Conservation (phyloP, 192 early-diverging fungal species). For the Coemansia sp. region DNA sequence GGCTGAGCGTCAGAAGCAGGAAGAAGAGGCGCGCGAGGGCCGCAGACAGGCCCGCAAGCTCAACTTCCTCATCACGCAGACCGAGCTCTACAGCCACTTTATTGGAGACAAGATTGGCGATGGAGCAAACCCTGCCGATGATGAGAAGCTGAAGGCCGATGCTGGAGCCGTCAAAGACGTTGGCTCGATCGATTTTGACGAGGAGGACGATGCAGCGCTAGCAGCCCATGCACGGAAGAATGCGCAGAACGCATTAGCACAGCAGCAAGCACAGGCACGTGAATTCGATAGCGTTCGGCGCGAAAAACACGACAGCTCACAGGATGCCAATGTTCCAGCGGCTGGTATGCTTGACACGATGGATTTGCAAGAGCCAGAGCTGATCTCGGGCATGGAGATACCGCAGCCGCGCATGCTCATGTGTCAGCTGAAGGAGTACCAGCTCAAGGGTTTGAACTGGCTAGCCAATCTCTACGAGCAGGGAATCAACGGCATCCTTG, state of each 20-base stretch:
- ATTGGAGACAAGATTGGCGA: conserved; percentile 76
- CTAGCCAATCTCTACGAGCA: conserved; percentile 83
- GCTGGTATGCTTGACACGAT: conserved; percentile 68
- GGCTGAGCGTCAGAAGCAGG: conserved; percentile 68
- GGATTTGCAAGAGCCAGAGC: conserved; percentile 83
- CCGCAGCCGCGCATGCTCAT: conserved; percentile 84
- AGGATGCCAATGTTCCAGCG: conserved; percentile 51
- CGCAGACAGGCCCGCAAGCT: conserved; percentile 84
- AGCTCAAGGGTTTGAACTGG: conserved; percentile 85
- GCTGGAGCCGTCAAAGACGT: conserved; percentile 31
- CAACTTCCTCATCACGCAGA: conserved; percentile 91
- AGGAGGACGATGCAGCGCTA: conserved; percentile 69
- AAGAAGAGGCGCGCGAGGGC: conserved; percentile 82
- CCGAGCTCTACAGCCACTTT: conserved; percentile 91
- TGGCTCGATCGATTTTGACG: conserved; percentile 76
- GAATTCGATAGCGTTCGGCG: conserved; percentile 65
- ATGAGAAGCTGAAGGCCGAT: conserved; percentile 2
- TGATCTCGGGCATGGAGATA: conserved; percentile 71
- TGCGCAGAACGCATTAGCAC: conserved; percentile 75
- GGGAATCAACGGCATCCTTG: conserved; percentile 89
- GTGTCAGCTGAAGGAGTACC: conserved; percentile 80
- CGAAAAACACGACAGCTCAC: conserved; percentile 7
- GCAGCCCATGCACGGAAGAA: conserved; percentile 67
- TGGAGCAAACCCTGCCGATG: conserved; percentile 11
- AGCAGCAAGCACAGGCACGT: conserved; percentile 64